phyloP scores from a whole-genome alignment of 2,329 filamentous ascomycete genomes.

The Penicillium polonicum region DNA sequence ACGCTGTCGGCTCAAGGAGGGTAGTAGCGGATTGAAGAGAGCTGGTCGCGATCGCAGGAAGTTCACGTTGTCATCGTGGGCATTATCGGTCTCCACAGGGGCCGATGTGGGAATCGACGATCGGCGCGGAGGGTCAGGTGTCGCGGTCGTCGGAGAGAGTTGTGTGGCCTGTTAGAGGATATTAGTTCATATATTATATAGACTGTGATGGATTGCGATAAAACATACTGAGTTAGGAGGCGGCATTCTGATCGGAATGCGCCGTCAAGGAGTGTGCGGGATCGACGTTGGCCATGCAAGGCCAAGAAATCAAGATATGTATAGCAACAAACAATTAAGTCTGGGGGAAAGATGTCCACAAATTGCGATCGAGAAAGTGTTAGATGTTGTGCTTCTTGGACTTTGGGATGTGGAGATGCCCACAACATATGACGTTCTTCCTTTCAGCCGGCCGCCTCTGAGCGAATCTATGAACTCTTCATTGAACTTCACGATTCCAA shows the following conservation, averaged over 20 bases:
- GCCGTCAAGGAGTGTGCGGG: slow-evolving; percentile 9
- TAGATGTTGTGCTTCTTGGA: not conserved
- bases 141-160: slow-evolving; percentile 30
- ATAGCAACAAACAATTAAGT: not conserved
- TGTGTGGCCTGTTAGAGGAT: slow-evolving; percentile 28
- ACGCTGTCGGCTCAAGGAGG: slow-evolving; percentile 32
- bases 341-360: not conserved
- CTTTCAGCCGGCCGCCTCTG: slow-evolving; percentile 7
- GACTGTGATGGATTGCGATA: not conserved
- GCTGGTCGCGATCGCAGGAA: slow-evolving; percentile 48
- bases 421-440: slow-evolving; percentile 15
- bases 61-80: slow-evolving; percentile 51
- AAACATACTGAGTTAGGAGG: slow-evolving; percentile 46
- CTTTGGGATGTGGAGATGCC: slow-evolving; percentile 1
- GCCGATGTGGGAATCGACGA: slow-evolving; percentile 47
- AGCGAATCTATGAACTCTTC: not conserved
- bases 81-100: slow-evolving; percentile 47
- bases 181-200: slow-evolving; percentile 1
- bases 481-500: not conserved
- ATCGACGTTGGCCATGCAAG: slow-evolving; percentile 10
- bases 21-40: slow-evolving; percentile 24
- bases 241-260: slow-evolving; percentile 18
- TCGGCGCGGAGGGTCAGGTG: slow-evolving; percentile 46
- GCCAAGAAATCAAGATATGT: not conserved
- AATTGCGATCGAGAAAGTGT: not conserved